Evolutionary conservation across 177 flowering plant species (phyloP).

Genomic region (Vitis hybrid): DNA sequence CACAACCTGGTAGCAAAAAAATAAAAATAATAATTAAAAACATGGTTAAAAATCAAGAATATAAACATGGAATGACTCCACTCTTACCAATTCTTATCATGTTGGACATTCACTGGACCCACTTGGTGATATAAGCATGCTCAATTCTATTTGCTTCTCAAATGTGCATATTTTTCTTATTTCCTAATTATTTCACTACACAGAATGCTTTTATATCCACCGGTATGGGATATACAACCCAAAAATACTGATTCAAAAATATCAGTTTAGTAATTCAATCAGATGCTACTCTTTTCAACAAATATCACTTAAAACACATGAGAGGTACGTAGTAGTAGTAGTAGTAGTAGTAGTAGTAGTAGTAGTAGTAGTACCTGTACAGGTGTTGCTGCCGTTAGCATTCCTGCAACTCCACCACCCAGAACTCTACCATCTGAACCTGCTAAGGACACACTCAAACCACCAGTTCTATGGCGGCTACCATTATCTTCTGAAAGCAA

Average conservation of each 20-base stretch:
- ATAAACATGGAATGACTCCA: background rate
- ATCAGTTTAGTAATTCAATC: background rate
- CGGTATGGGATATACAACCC: no score
- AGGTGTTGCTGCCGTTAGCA: constrained; percentile 72
- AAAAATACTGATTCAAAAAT: no score
- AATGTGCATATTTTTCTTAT: no score
- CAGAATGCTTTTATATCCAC: no score
- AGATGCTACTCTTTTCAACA: background rate
- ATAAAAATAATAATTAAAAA: background rate
- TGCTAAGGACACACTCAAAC: constrained; percentile 73
- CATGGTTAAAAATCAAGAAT: background rate
- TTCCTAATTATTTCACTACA: no score
- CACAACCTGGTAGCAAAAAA: constrained; percentile 33
- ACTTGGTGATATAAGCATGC: background rate
- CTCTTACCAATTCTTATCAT: no score
- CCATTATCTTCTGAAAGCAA: constrained; percentile 45
- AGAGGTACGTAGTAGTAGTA: no score
- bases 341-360: no score
- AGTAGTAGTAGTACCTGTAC: constrained; percentile 42
- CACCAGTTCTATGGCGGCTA: constrained; percentile 50
- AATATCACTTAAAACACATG: background rate
- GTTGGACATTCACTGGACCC: no score
- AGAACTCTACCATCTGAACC: constrained; percentile 71
- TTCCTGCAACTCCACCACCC: constrained; percentile 87
- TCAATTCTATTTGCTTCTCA: no score